phyloP scores from a whole-genome alignment of 2,329 filamentous ascomycete species.

The Coleophoma cylindrospora region DNA sequence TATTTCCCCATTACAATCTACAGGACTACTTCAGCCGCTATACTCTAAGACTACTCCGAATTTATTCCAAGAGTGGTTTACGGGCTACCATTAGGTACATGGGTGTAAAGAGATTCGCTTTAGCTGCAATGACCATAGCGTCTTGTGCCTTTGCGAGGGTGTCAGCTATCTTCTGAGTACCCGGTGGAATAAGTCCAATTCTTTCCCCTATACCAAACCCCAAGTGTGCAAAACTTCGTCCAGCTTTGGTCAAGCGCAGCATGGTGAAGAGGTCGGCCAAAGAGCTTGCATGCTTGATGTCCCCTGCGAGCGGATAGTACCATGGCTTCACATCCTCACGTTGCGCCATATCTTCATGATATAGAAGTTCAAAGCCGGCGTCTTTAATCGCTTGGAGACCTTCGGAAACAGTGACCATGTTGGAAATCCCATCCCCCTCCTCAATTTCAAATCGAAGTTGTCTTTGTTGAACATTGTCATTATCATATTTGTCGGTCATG shows the following conservation, averaged over 20 bases:
- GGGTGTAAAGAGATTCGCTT: conserved; percentile 85
- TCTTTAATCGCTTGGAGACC: conserved; percentile 77
- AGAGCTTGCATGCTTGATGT: conserved; percentile 78
- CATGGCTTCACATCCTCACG: conserved; percentile 73
- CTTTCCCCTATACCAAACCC: conserved; percentile 74
- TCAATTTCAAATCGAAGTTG: conserved; percentile 92
- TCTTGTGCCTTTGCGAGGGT: conserved; percentile 77
- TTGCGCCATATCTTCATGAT: conserved; percentile 82
- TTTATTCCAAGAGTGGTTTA: conserved; percentile 52
- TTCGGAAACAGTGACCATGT: conserved; percentile 88
- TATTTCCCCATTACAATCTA: too few species aligned
- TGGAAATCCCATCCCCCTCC: conserved; percentile 92
- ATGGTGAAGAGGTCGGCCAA: conserved; percentile 78
- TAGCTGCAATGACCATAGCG: conserved; percentile 79
- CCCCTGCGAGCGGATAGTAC: conserved; percentile 89
- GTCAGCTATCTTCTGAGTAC: conserved; percentile 93
- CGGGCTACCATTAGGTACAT: conserved; percentile 95
- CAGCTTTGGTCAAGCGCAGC: conserved; percentile 82
- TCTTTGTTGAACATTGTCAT: conserved; percentile 79
- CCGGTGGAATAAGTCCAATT: conserved; percentile 68
- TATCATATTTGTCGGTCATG: conserved; percentile 95
- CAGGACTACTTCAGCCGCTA: too few species aligned
- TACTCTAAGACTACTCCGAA: too few species aligned
- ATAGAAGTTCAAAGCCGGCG: conserved; percentile 79
- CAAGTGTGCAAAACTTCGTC: conserved; percentile 68